Evolutionary conservation across 148 eudicot species (phyloP), one percentile per base, ranked within the genome.

Genomic region (Chenopodium berlandieri): DNA sequence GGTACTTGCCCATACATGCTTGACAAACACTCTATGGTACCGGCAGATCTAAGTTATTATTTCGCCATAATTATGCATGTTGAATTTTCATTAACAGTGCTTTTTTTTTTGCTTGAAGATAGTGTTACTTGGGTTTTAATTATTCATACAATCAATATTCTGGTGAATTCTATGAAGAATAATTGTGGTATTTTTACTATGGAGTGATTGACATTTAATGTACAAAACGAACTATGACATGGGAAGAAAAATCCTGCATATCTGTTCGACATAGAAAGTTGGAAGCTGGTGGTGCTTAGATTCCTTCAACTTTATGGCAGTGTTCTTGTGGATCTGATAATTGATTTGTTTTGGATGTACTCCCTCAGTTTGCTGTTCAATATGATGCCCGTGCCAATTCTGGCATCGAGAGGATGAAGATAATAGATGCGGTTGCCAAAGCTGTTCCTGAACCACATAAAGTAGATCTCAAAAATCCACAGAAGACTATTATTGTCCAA

Each of bases 311-410:
- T 16, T 27, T 44, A 13, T 80, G 12, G 60, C 44, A 48, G 20
- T 23, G 46, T 48, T 10, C 40, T 73, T 74, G 31, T 74, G 78
- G 52, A 73, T 68, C 48, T n/a, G 62, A 81, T 30, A 32, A 64
- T 25, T 72, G 62, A 40, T 78, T 74, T 58, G 75, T 60, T 40
- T 58, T 52, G 54, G 25, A 56, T 52, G 22, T 17, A 16, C 40
- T 71, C 11, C 73, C 63, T 73, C 87, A 96, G 99, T 96, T 88
- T 91, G 95, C 99, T n/a, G 98, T 96, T 48, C 83, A 88, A 46
- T 96, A 94, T 81, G 99, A 96, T 71, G 97, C 98, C 60, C 95
- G 99, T 25, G 98, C 99, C 83, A 96, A 96, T 83, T 86, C 92
- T 76, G 98, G 99, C 50, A 85, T 96, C 65, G 97, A 96, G 78